Evolutionary conservation across 331 rosid genomes (phyloP).

Genomic region (Quercus lobata): DNA sequence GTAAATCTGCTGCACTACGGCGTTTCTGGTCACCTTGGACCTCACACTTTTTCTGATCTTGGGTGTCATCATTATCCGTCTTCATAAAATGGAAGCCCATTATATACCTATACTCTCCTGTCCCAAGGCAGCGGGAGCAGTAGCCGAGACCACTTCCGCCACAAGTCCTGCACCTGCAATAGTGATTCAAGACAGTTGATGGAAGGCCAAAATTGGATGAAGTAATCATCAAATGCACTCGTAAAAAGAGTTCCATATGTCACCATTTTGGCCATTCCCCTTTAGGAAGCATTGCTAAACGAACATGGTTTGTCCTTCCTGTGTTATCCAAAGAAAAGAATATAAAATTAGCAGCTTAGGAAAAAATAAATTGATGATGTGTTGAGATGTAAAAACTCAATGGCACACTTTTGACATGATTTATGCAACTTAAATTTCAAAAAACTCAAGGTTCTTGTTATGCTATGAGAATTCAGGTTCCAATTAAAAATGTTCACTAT

Average conservation of each 20-base stretch:
- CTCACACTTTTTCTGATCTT: constrained; percentile 17
- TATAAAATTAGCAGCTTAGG: not conserved
- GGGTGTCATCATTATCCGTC: constrained; percentile 28
- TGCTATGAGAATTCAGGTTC: not conserved
- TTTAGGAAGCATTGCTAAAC: constrained; percentile 73
- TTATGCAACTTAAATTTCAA: not conserved
- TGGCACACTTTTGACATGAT: not conserved
- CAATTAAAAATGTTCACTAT: not conserved
- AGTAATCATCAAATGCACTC: not conserved
- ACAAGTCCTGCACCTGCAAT: constrained; percentile 69
- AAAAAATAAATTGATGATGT: not conserved
- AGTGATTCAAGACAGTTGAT: constrained; percentile 3
- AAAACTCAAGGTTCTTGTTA: not conserved
- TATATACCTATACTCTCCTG: constrained; percentile 75
- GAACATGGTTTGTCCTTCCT: constrained; percentile 73
- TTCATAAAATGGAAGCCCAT: constrained; percentile 87
- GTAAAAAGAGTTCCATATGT: not conserved
- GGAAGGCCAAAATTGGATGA: not conserved
- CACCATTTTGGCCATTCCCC: constrained; percentile 97
- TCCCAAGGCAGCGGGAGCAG: constrained; percentile 86
- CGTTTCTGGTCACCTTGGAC: constrained; percentile 5
- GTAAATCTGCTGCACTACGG: not conserved
- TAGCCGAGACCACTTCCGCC: constrained; percentile 81
- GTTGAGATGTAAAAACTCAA: not conserved
- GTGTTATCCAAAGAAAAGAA: not conserved